phyloP scores from a whole-genome alignment of 169 alveolate species.

The Plasmodium inui region DNA sequence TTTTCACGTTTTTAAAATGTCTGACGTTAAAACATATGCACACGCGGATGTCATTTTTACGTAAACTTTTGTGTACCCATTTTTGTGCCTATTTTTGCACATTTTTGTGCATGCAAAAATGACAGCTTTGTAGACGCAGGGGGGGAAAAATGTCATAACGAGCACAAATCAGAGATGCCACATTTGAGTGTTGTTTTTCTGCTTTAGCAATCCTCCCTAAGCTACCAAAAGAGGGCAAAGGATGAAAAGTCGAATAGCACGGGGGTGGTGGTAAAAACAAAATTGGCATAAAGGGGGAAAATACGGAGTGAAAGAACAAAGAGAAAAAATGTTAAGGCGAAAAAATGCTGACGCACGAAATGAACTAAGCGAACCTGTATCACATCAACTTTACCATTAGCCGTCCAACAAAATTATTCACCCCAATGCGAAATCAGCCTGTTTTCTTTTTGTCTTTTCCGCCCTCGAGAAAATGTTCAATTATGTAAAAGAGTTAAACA shows the following conservation, averaged over 20 bases:
- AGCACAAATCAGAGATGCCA: background rate
- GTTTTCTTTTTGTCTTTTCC: background rate
- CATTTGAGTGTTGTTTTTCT: background rate
- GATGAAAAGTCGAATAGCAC: background rate
- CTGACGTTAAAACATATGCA: background rate
- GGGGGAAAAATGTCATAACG: background rate
- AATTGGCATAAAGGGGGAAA: background rate
- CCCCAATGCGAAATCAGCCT: background rate
- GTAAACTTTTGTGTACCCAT: background rate
- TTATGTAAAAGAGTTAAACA: background rate
- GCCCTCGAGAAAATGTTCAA: background rate
- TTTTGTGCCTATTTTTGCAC: too few species aligned
- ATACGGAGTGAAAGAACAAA: background rate
- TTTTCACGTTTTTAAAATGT: constrained; percentile 1
- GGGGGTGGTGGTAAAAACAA: background rate
- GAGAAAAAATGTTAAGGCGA: background rate
- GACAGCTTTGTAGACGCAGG: background rate
- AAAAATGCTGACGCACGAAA: background rate
- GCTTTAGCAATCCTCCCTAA: background rate
- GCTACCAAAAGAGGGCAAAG: background rate
- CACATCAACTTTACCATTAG: background rate
- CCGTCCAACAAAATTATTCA: background rate
- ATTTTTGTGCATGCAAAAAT: background rate
- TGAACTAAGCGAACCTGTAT: background rate
- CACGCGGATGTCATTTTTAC: background rate